A percentile compares a stretch with the other conserved stretches of the same genome.
These are phyloP conservation scores for Trametes sanguinea DNA, from an alignment of 768 basidiomycete genomes.

Conservation along the genomic window DNA sequence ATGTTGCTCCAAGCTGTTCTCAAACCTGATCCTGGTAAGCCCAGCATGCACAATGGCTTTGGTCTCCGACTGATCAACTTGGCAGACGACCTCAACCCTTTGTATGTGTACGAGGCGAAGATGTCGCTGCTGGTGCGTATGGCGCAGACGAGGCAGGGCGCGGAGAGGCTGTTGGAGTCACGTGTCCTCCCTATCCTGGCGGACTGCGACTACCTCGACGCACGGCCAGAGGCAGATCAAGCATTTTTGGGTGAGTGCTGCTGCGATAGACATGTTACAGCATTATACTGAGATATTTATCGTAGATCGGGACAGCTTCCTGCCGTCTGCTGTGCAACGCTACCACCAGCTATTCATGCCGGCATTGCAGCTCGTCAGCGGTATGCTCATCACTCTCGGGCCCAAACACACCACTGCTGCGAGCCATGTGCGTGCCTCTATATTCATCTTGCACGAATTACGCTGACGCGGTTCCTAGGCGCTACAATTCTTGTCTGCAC, in stretches of 20 bases:
- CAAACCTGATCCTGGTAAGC: slow-evolving; percentile 83
- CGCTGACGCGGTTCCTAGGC: slow-evolving; percentile 47
- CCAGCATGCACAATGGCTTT: slow-evolving; percentile 22
- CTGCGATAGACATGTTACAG: background rate
- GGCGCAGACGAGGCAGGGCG: slow-evolving; percentile 79
- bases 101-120: slow-evolving; percentile 95
- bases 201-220: slow-evolving; percentile 85
- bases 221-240: slow-evolving; percentile 81
- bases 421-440: slow-evolving; percentile 55
- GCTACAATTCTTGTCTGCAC: slow-evolving; percentile 77
- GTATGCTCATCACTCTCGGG: slow-evolving; percentile 77
- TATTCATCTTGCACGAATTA: background rate
- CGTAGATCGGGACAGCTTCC: slow-evolving; percentile 80
- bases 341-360: slow-evolving; percentile 93
- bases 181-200: slow-evolving; percentile 74
- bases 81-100: slow-evolving; percentile 82
- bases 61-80: background rate
- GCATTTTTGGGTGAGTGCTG: slow-evolving; percentile 68
- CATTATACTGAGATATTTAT: background rate
- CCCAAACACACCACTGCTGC: slow-evolving; percentile 64
- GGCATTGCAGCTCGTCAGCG: slow-evolving; percentile 77
- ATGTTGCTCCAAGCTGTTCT: slow-evolving; percentile 70
- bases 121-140: slow-evolving; percentile 87
- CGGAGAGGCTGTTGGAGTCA: slow-evolving; percentile 80
- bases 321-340: slow-evolving; percentile 83